Evolutionary conservation across 306 rosid genomes (phyloP).

Genomic region (Citrullus colocynthis): DNA sequence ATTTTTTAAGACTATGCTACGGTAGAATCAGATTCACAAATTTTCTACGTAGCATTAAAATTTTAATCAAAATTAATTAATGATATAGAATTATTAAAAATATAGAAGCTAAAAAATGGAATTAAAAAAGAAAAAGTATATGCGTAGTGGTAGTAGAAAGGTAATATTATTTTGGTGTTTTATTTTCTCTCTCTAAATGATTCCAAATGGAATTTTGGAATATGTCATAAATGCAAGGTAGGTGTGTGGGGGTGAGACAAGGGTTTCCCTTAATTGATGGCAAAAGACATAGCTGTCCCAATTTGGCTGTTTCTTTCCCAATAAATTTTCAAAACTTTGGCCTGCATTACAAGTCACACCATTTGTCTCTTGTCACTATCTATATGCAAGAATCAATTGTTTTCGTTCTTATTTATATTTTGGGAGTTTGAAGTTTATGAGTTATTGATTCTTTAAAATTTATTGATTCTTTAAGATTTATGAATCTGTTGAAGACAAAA

Average conservation of each 20-base stretch:
- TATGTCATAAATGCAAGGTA: background rate
- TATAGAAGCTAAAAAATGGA: too few species aligned
- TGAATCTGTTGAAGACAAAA: too few species aligned
- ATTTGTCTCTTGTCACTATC: background rate
- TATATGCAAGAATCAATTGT: background rate
- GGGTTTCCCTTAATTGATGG: background rate
- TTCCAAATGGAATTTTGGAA: background rate
- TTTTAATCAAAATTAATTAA: too few species aligned
- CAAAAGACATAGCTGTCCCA: background rate
- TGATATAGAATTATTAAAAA: too few species aligned
- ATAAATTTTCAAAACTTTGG: background rate
- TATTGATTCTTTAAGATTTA: too few species aligned
- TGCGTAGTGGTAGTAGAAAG: background rate
- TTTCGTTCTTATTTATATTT: background rate
- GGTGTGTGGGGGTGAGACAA: background rate
- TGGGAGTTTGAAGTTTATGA: too few species aligned
- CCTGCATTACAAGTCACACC: background rate
- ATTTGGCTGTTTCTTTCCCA: background rate
- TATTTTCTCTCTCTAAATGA: background rate
- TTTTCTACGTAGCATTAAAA: too few species aligned
- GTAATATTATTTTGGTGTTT: too few species aligned
- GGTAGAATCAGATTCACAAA: too few species aligned
- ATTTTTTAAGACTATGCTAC: too few species aligned
- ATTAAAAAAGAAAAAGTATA: background rate
- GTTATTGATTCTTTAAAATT: too few species aligned